Base-by-base conservation (phyloP, 441 rosid genomes). In the Adansonia gregorii region DNA sequence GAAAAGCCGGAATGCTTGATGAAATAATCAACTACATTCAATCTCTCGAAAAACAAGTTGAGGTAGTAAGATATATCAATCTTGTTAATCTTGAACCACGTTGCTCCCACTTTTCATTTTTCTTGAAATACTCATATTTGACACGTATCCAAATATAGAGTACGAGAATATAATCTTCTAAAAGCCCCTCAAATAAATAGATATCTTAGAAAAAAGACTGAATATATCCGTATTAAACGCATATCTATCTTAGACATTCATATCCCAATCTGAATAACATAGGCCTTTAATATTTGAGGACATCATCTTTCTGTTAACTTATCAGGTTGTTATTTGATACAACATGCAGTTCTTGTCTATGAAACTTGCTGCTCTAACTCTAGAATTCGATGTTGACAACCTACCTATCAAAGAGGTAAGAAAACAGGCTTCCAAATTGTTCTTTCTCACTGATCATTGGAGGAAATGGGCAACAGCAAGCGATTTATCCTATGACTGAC, bases 11-110 rank as follows among this genome's bases (percentile, higher is more conserved):
- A 66, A 85, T 85, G 90, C 88, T 89, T 20, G 90, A 88, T 67
- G 93, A 89, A 75, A 82, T 88, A 81, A 89, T 89, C 73, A 85
- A 84, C 82, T 83, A 88, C 80, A 89, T 86, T 64, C 89, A 86
- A 74, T 88, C 86, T 80, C 88, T 88, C 8, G 87, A 90, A 75
- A 79, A 85, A 73, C 93, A 86, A 82, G 87, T 87, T 2, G 89
- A 87, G 86, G 89, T 86, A 84, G 61, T 2, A 20, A 20, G 20
- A 52, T 15, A 8, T 11, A 22, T 24, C 17, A 11, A 31, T n/a
- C 66, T 51, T 46, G 3, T 22, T 68, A 35, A 35, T 35, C 41
- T 4, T 35, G 41, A 35, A 4, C 41, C 41, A 35, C 4, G 41
- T 35, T 35, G 41, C 6, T 35, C 41, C 6, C 41, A 35, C 41